Base-by-base conservation (phyloP, 2,329 filamentous ascomycete species). In the Penicillium occitanis region DNA sequence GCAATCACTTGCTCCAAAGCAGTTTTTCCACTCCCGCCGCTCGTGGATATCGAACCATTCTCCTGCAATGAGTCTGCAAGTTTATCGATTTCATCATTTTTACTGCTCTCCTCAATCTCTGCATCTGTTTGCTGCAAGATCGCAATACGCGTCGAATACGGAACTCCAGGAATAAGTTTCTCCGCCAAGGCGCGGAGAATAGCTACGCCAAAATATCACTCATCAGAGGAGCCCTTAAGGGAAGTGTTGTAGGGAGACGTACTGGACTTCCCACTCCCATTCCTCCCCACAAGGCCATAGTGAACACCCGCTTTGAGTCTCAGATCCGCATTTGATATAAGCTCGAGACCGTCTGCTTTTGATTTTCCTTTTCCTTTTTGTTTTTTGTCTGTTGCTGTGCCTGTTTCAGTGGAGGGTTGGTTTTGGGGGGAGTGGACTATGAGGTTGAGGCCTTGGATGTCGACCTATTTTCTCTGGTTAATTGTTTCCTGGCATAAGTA, bases 261-360 rank as follows among this genome's bases (percentile, higher is more conserved):
- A 90, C 88, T 94, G 3, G 91, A 93, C 74, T 96, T 96, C 5
- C 92, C 92, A 1, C 88, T 90, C 0, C 92, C 92, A 77, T 96
- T 96, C 6, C 91, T 85, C 0, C 92, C 92, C 22, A 94, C 82
- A 1, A 96, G 81, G 0, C 91, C 91, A 81, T 96, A 96, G 68
- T 90, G 85, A 55, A 88, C 83, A 0, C 90, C 89, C 60, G 88
- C 86, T 69, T 94, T 91, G 2, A 96, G 79, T 28, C 88, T 86
- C 42, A 96, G 78, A 65, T 88, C 88, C 1, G 90, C 90, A 74
- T 90, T 87, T 10, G 82, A 82, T 2, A 96, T 81, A 5, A 96
- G 85, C 74, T 95, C 91, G 59, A 70, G 69, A 71, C 81, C 62
- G 75, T 73, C 84, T 89, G 33, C 79, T 79, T 73, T 87, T 88